These are phyloP conservation scores for Cytospora mali DNA, from an alignment of 2,329 filamentous ascomycete species.

Conservation along the genomic window DNA sequence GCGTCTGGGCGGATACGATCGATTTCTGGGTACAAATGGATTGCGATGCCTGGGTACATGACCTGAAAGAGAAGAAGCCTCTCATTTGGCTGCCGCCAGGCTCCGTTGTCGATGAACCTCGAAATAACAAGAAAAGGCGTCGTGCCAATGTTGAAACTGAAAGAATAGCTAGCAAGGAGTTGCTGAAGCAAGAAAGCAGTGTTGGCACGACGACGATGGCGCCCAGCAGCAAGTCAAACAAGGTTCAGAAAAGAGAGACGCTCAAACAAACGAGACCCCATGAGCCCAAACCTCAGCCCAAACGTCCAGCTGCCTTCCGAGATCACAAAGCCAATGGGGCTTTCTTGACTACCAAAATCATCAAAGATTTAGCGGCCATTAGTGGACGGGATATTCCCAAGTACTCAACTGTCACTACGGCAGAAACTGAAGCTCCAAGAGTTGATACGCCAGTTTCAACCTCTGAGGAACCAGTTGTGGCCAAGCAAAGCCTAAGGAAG, in stretches of 20 bases:
- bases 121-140: constrained; percentile 39
- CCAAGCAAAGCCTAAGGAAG: constrained; percentile 2
- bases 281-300: constrained; percentile 37
- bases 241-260: constrained; percentile 29
- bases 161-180: constrained; percentile 19
- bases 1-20: constrained; percentile 71
- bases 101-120: constrained; percentile 44
- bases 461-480: background rate
- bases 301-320: constrained; percentile 47
- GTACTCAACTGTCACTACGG: background rate
- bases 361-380: constrained; percentile 43
- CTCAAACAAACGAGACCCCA: constrained; percentile 28
- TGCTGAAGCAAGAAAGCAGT: constrained; percentile 41
- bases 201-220: constrained; percentile 27
- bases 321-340: constrained; percentile 51
- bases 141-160: constrained; percentile 38
- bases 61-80: constrained; percentile 61
- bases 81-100: constrained; percentile 60
- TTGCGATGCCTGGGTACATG: constrained; percentile 71
- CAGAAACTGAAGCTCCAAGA: background rate
- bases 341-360: constrained; percentile 48
- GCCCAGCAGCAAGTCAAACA: constrained; percentile 19
- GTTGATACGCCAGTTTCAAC: background rate
- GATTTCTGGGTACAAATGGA: constrained; percentile 78
- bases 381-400: constrained; percentile 32